Conservation (phyloP, 176 grass and related monocot species). For the Oryza meridionalis region DNA sequence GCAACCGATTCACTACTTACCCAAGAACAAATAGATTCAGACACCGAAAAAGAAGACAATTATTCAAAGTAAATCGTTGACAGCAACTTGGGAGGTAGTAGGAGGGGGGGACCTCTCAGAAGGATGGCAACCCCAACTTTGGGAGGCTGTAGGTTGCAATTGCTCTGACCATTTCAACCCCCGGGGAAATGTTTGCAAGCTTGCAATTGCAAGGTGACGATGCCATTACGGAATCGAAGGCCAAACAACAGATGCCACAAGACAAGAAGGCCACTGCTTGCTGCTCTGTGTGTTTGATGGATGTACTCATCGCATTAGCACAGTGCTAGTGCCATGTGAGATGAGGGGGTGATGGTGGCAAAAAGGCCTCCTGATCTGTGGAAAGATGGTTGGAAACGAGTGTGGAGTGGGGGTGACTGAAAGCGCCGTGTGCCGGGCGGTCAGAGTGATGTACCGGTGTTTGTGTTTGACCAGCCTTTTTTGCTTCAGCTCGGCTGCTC, state of each 20-base stretch:
- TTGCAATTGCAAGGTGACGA: not conserved
- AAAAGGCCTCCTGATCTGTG: not conserved
- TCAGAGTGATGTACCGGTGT: not conserved
- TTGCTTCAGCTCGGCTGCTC: not conserved
- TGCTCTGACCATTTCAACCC: not conserved
- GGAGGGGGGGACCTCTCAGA: not conserved
- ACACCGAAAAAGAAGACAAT: not conserved
- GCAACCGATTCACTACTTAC: not conserved
- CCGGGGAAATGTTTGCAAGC: not conserved
- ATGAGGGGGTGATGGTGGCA: not conserved
- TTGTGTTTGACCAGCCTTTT: conserved; percentile 6
- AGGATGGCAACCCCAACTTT: not conserved
- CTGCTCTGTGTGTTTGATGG: not conserved
- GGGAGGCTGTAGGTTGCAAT: not conserved
- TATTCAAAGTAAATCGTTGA: not conserved
- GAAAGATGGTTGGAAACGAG: not conserved
- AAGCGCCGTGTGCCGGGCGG: conserved; percentile 7
- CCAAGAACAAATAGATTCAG: not conserved
- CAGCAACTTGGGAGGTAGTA: not conserved
- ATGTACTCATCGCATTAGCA: not conserved
- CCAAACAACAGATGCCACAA: not conserved
- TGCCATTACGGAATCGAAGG: not conserved
- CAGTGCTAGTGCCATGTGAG: not conserved
- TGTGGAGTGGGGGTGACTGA: not conserved
- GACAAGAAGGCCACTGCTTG: not conserved